A percentile compares a stretch with the other conserved stretches of the same genome.
These are phyloP conservation scores for Elongisporangium undulatum DNA, from an alignment of 352 stramenopile genomes.

Conservation along the genomic window DNA sequence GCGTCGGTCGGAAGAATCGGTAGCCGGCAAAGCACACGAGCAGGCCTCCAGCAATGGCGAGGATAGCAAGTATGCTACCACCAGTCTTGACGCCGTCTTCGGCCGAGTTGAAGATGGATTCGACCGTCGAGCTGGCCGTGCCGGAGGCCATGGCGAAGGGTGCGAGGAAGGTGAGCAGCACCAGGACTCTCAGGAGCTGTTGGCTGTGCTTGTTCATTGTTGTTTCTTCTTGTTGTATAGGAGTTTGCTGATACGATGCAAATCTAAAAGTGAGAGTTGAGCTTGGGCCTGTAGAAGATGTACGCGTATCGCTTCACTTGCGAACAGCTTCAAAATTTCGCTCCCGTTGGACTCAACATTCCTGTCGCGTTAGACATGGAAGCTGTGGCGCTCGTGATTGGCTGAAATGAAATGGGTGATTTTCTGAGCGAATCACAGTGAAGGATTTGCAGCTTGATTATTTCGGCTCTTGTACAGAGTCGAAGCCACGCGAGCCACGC, in stretches of 20 bases:
- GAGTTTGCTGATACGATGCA: not conserved
- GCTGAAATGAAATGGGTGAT: not conserved
- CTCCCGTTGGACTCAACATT: not conserved
- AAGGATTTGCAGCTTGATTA: not conserved
- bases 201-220: not conserved
- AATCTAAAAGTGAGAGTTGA: not conserved
- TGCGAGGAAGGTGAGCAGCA: conserved; percentile 15
- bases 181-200: conserved; percentile 5
- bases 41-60: conserved; percentile 21
- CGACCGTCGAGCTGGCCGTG: conserved; percentile 2
- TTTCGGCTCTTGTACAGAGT: not conserved
- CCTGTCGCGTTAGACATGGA: not conserved
- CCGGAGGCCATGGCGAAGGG: conserved; percentile 6
- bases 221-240: not conserved
- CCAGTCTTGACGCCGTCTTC: conserved; percentile 14
- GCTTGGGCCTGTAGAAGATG: not conserved
- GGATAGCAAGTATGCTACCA: conserved; percentile 19
- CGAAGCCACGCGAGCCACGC: not conserved
- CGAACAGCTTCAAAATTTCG: not conserved
- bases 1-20: conserved; percentile 24
- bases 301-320: no score
- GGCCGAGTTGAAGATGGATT: conserved; percentile 27
- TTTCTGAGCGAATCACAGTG: not conserved
- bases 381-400: not conserved
- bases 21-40: conserved; percentile 22